phyloP scores from a whole-genome alignment of 208 protist species.

The Naegleria fowleri region DNA sequence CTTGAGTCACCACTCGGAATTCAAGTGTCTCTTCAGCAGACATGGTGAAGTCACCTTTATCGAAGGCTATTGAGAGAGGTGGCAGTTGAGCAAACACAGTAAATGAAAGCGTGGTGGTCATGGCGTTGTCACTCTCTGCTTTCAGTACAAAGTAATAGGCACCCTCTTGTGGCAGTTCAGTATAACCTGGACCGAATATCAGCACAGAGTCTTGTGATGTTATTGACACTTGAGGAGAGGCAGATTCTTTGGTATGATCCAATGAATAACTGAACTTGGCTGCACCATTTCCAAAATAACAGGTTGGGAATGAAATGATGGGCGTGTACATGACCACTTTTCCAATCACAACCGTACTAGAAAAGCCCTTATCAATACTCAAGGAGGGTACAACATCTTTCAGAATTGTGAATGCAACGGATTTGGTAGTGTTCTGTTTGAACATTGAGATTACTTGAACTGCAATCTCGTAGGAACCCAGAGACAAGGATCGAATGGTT shows the following conservation, averaged over 20 bases:
- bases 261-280: background rate
- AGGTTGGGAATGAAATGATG: background rate
- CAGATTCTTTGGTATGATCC: background rate
- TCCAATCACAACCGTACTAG: background rate
- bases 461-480: background rate
- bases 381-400: background rate
- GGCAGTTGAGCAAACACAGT: background rate
- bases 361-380: background rate
- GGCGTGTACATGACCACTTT: background rate
- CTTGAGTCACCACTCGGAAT: background rate
- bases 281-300: background rate
- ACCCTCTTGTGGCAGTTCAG: background rate
- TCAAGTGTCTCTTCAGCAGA: background rate
- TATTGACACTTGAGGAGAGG: background rate
- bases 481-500: background rate
- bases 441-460: background rate
- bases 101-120: background rate
- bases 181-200: background rate
- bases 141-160: background rate
- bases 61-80: background rate
- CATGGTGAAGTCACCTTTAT: background rate
- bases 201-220: background rate
- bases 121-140: background rate
- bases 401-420: background rate
- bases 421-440: background rate